Percentiles rank a stretch among this genome's conserved stretches.
These are phyloP conservation scores for Naganishia antarctica DNA, from an alignment of 768 basidiomycete genomes.

Conservation along the genomic window DNA sequence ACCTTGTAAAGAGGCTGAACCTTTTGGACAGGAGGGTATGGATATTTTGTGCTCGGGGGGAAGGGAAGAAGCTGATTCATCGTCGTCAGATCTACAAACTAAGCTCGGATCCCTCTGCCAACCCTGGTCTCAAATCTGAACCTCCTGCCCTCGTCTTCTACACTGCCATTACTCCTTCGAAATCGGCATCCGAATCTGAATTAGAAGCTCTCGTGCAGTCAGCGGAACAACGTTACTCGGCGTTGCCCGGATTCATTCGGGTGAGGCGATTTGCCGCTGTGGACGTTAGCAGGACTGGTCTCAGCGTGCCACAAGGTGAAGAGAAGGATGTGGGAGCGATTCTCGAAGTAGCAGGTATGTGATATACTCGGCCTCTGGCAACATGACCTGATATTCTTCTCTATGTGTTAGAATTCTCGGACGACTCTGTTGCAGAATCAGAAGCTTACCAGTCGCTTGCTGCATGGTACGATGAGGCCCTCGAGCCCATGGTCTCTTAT, in stretches of 20 bases:
- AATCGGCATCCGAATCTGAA: slow-evolving; percentile 8
- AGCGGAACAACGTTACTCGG: slow-evolving; percentile 15
- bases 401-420: slow-evolving; percentile 24
- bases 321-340: slow-evolving; percentile 19
- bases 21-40: slow-evolving; percentile 27
- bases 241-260: slow-evolving; percentile 27
- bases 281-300: slow-evolving; percentile 20
- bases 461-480: slow-evolving; percentile 20
- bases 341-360: slow-evolving; percentile 21
- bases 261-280: slow-evolving; percentile 16
- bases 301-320: slow-evolving; percentile 11
- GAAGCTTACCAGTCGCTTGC: slow-evolving; percentile 12
- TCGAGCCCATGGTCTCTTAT: slow-evolving; percentile 21
- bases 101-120: slow-evolving; percentile 9
- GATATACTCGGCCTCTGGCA: background rate
- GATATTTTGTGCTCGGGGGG: background rate
- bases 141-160: slow-evolving; percentile 22
- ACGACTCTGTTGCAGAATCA: background rate
- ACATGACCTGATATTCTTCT: background rate
- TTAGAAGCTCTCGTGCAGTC: slow-evolving; percentile 17
- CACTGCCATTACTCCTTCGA: slow-evolving; percentile 21
- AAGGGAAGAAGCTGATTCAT: background rate
- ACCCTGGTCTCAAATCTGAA: slow-evolving; percentile 17
- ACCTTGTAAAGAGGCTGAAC: slow-evolving; percentile 16
- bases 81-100: slow-evolving; percentile 29